A percentile compares a stretch with the other conserved stretches of the same genome.
phyloP scores from a whole-genome alignment of 257 asterid genomes.

The Asclepias syriaca region DNA sequence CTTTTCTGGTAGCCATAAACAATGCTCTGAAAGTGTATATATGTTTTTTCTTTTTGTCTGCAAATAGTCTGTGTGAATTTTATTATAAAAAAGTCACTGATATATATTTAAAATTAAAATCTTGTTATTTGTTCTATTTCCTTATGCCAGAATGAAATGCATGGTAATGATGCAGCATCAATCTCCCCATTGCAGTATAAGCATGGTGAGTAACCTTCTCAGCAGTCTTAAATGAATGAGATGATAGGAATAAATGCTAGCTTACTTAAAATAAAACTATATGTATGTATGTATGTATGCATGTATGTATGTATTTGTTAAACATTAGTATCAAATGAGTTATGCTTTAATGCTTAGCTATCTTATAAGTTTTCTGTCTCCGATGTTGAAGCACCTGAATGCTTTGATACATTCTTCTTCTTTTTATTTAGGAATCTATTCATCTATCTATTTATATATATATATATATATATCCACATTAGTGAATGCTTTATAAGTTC shows the following conservation, averaged over 20 bases:
- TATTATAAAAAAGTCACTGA: too few relatives aligned
- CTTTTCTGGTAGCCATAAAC: not conserved
- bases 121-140: not conserved
- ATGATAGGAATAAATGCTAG: not conserved
- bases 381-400: not conserved
- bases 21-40: not conserved
- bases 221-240: not conserved
- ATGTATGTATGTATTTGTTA: not conserved
- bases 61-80: not conserved
- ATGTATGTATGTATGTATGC: not conserved
- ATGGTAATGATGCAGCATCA: not conserved
- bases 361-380: not conserved
- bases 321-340: not conserved
- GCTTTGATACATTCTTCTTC: not conserved
- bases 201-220: not conserved
- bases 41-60: not conserved
- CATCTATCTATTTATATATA: too few relatives aligned
- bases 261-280: not conserved
- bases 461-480: too few relatives aligned
- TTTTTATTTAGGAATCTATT: too few relatives aligned
- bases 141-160: conserved; percentile 11
- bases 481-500: too few relatives aligned
- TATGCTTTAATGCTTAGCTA: not conserved
- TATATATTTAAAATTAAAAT: too few relatives aligned
- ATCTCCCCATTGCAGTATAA: not conserved